These are phyloP conservation scores for Globisporangium solare DNA, from an alignment of 352 stramenopile genomes.

Conservation along the genomic window DNA sequence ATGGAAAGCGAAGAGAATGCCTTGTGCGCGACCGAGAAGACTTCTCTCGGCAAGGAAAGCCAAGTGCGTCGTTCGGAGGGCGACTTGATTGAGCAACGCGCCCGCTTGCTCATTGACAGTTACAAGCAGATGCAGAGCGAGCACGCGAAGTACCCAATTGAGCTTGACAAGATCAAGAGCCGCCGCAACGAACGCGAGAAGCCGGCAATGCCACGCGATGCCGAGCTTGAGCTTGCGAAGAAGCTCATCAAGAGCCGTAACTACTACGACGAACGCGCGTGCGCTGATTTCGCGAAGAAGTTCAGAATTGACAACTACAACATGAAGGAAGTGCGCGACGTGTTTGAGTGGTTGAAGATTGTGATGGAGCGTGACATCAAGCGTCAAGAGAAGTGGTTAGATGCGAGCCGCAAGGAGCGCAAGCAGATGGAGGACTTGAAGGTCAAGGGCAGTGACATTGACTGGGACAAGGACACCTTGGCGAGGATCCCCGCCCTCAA, in stretches of 20 bases:
- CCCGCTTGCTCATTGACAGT: slow-evolving; percentile 73
- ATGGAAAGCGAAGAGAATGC: slow-evolving; percentile 88
- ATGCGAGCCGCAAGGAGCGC: slow-evolving; percentile 79
- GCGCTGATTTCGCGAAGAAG: slow-evolving; percentile 73
- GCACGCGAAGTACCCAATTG: slow-evolving; percentile 80
- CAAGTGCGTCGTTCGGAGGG: slow-evolving; percentile 75
- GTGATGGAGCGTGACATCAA: slow-evolving; percentile 80
- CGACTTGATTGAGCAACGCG: slow-evolving; percentile 83
- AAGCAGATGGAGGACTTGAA: slow-evolving; percentile 83
- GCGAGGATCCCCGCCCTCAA: slow-evolving; percentile 81
- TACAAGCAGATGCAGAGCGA: slow-evolving; percentile 88
- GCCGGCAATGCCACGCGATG: slow-evolving; percentile 56
- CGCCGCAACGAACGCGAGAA: slow-evolving; percentile 70
- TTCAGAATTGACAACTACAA: slow-evolving; percentile 73
- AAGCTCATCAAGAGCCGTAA: slow-evolving; percentile 83
- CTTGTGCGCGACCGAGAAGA: slow-evolving; percentile 80
- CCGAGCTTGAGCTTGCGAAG: slow-evolving; percentile 73
- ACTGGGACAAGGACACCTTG: slow-evolving; percentile 84
- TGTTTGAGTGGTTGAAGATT: slow-evolving; percentile 82
- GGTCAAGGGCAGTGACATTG: slow-evolving; percentile 81
- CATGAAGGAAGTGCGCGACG: slow-evolving; percentile 80
- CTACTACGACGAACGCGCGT: slow-evolving; percentile 86
- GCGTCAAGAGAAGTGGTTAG: slow-evolving; percentile 82
- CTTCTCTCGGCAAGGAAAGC: slow-evolving; percentile 76
- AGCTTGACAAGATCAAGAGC: slow-evolving; percentile 80